Conservation (phyloP, 2,329 filamentous ascomycete species). For the Macrophomina pseudophaseolina region DNA sequence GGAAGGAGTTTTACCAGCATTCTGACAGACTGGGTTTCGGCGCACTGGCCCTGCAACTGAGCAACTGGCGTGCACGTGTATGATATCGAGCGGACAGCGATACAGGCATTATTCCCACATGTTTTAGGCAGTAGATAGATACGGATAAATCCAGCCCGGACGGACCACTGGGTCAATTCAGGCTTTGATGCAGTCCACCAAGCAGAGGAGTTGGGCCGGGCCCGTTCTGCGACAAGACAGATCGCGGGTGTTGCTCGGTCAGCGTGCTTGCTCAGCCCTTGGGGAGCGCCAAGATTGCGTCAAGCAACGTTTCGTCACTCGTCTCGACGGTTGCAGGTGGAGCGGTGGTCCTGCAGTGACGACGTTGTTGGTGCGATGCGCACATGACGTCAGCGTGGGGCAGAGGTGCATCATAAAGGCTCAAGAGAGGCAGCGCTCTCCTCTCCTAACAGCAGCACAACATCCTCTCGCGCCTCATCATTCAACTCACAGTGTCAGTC, state of each 20-base stretch:
- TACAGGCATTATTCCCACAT: neutral
- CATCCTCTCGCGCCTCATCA: neutral
- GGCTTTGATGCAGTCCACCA: neutral
- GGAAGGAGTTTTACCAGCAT: conserved; percentile 62
- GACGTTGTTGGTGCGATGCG: conserved; percentile 16
- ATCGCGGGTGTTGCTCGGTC: neutral
- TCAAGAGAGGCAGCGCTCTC: neutral
- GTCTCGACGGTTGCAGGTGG: neutral
- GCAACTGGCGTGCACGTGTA: neutral
- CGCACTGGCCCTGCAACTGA: conserved; percentile 54
- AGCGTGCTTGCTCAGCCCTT: conserved; percentile 12
- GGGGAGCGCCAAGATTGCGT: conserved; percentile 9
- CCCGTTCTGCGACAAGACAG: neutral
- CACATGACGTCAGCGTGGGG: conserved; percentile 25
- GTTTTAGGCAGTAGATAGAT: conserved; percentile 1
- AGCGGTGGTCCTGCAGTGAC: conserved; percentile 12
- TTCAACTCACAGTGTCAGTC: neutral
- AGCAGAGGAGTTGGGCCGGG: neutral
- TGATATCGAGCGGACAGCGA: neutral
- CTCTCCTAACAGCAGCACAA: conserved; percentile 3
- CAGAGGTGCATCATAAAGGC: conserved; percentile 14
- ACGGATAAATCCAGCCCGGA: neutral
- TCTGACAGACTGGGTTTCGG: conserved; percentile 63
- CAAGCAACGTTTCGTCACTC: conserved; percentile 19
- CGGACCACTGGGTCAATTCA: neutral